phyloP scores from a whole-genome alignment of 2,329 filamentous ascomycete species.

The Xylariomycetidae sp. region DNA sequence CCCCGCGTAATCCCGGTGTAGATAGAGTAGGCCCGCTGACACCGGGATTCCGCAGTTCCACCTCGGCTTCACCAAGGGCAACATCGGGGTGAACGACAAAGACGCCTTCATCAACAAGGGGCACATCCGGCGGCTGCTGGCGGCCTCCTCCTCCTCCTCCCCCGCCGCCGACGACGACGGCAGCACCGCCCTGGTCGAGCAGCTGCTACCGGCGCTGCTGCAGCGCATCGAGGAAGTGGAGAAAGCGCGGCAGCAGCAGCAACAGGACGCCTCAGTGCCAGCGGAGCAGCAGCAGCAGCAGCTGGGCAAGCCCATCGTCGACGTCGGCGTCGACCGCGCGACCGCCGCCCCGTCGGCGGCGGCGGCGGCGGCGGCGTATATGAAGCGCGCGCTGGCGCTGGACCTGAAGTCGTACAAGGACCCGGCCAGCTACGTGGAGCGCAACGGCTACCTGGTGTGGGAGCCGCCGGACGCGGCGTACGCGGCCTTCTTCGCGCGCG shows the following conservation, averaged over 20 bases:
- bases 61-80: constrained; percentile 84
- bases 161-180: no score
- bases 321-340: neutral
- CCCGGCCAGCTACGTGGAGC: constrained; percentile 1
- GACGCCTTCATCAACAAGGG: constrained; percentile 64
- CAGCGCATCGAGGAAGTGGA: neutral
- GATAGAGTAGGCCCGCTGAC: constrained; percentile 3
- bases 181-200: neutral
- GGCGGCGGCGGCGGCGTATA: neutral
- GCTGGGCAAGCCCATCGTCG: neutral
- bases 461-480: constrained; percentile 3
- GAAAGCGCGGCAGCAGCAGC: neutral
- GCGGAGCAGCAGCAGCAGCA: no score
- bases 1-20: neutral
- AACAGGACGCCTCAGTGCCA: neutral
- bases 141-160: no score
- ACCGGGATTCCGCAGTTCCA: constrained; percentile 53
- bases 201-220: neutral
- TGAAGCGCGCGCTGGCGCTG: neutral
- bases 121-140: constrained; percentile 10
- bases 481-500: neutral
- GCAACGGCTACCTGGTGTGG: constrained; percentile 4
- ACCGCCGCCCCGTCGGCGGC: neutral
- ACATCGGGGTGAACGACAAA: constrained; percentile 80
- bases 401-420: constrained; percentile 1